Percentiles rank a stretch among this genome's conserved stretches.
Conservation (phyloP, 2,329 filamentous ascomycete species). For the Penicillium freii region DNA sequence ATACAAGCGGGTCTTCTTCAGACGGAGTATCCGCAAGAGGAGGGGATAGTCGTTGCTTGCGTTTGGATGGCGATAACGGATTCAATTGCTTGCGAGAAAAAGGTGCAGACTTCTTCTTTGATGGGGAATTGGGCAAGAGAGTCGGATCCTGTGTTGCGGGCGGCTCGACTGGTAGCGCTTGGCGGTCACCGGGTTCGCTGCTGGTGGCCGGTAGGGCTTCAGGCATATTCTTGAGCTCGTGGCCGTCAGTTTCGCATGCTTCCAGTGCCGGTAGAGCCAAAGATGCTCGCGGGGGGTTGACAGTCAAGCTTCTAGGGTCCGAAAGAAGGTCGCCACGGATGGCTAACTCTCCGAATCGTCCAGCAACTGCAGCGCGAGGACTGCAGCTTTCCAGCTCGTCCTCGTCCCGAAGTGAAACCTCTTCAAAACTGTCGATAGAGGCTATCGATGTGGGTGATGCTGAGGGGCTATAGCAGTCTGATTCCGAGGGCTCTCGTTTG, state of each 20-base stretch:
- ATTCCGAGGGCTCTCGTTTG: slow-evolving; percentile 36
- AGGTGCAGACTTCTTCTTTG: slow-evolving; percentile 19
- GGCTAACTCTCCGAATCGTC: slow-evolving; percentile 41
- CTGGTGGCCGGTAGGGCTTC: slow-evolving; percentile 15
- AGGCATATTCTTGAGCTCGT: slow-evolving; percentile 19
- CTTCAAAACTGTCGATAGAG: slow-evolving; percentile 33
- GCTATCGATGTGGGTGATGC: slow-evolving; percentile 35
- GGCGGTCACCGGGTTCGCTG: slow-evolving; percentile 7
- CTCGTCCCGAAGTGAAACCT: slow-evolving; percentile 32
- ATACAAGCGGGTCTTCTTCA: slow-evolving; percentile 44
- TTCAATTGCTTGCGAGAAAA: slow-evolving; percentile 28
- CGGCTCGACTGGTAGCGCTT: slow-evolving; percentile 10
- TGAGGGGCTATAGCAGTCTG: slow-evolving; percentile 30
- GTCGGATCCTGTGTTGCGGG: slow-evolving; percentile 8
- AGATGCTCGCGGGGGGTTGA: slow-evolving; percentile 11
- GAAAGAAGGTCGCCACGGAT: slow-evolving; percentile 34
- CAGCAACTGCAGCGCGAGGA: slow-evolving; percentile 41
- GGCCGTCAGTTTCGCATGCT: slow-evolving; percentile 12
- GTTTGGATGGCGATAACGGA: slow-evolving; percentile 23
- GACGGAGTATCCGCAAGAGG: slow-evolving; percentile 27
- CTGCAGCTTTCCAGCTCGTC: slow-evolving; percentile 36
- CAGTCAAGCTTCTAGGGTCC: slow-evolving; percentile 17
- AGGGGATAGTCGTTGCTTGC: slow-evolving; percentile 34
- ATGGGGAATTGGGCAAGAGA: slow-evolving; percentile 15
- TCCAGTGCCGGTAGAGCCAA: slow-evolving; percentile 12